Evolutionary conservation across 345 rosid species (phyloP).

Genomic region (Dimocarpus longan): DNA sequence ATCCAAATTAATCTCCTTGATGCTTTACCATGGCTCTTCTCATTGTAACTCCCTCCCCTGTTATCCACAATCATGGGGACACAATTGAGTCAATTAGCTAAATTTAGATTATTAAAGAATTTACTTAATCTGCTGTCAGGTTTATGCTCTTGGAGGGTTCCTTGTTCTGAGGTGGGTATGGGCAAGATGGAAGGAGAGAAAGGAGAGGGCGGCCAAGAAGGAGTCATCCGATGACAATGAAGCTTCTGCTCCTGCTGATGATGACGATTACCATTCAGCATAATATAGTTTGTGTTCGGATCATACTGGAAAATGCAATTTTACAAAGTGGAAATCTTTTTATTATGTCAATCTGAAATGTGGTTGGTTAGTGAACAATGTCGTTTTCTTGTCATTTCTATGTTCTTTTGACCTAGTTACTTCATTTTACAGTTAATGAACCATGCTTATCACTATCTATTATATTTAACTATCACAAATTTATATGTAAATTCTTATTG

Average conservation of each 20-base stretch:
- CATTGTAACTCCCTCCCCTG: neutral
- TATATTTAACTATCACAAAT: no score
- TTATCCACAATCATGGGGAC: neutral
- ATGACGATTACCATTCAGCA: conserved; percentile 16
- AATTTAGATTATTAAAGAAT: neutral
- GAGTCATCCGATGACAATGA: conserved; percentile 33
- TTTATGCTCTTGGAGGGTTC: conserved; percentile 83
- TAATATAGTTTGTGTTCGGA: neutral
- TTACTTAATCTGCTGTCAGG: conserved; percentile 43
- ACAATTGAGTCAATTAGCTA: neutral
- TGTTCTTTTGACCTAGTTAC: neutral
- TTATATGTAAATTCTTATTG: no score
- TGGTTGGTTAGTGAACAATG: neutral
- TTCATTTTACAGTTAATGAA: neutral
- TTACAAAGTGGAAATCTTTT: neutral
- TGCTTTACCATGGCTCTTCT: neutral
- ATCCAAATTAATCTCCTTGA: neutral
- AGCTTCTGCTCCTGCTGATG: conserved; percentile 41
- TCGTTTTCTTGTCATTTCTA: neutral
- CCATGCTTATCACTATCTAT: neutral
- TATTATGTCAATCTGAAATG: neutral
- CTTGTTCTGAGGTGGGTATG: conserved; percentile 75
- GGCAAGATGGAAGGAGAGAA: conserved; percentile 90
- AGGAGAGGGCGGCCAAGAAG: conserved; percentile 53
- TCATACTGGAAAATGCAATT: neutral